A percentile compares a stretch with the other conserved stretches of the same genome.
Conservation (phyloP, 164 flowering plant genomes). For the Houttuynia cordata region DNA sequence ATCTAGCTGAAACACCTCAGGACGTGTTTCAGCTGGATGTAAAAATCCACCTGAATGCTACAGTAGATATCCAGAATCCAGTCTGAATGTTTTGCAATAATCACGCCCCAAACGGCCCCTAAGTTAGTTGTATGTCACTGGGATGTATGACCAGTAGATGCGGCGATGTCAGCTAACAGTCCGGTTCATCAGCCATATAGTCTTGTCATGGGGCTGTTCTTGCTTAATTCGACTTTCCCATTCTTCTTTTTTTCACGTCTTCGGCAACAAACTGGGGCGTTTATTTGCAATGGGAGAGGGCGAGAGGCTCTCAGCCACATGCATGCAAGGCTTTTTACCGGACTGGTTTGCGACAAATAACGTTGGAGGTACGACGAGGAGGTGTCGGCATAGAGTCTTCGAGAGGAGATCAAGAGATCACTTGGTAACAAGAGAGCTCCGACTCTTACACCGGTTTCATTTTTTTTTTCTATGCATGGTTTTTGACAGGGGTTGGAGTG, state of each 20-base stretch:
- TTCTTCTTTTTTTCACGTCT: slow-evolving; percentile 3
- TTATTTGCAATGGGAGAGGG: slow-evolving; percentile 7
- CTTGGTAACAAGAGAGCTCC: too few relatives aligned
- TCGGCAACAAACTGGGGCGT: neutral
- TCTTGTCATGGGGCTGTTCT: neutral
- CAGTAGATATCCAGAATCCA: too few relatives aligned
- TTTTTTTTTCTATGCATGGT: slow-evolving; percentile 1
- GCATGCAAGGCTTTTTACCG: slow-evolving; percentile 7
- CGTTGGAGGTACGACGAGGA: neutral
- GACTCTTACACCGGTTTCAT: neutral
- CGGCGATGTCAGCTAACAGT: neutral
- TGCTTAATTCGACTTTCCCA: neutral
- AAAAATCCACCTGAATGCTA: too few relatives aligned
- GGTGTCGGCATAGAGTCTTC: neutral
- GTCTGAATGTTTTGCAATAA: too few relatives aligned
- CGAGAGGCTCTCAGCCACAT: neutral
- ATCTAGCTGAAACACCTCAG: too few relatives aligned
- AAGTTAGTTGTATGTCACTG: neutral
- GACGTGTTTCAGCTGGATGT: too few relatives aligned
- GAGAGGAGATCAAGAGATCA: neutral
- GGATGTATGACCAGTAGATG: neutral
- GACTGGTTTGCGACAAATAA: neutral
- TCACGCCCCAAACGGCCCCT: neutral
- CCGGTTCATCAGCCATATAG: slow-evolving; percentile 1
- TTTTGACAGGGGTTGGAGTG: slow-evolving; percentile 7